A percentile compares a stretch with the other conserved stretches of the same genome.
phyloP scores from a whole-genome alignment of 371 early-diverging fungal genomes.

The Apophysomyces trapeziformis region DNA sequence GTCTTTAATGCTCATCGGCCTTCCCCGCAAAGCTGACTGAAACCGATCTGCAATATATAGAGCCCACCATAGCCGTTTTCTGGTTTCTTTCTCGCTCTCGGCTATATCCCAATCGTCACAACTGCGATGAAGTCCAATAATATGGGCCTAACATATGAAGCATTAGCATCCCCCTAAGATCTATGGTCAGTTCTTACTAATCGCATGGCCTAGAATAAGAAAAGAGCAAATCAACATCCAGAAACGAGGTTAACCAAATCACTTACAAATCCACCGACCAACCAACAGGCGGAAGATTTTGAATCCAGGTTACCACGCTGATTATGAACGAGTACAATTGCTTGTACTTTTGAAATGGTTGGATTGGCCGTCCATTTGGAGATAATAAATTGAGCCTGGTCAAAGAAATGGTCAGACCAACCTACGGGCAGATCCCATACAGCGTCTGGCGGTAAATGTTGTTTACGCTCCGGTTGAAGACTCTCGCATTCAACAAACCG shows the following conservation, averaged over 20 bases:
- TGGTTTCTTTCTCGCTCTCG: slow-evolving; percentile 44
- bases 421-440: slow-evolving; percentile 48
- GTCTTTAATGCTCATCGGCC: slow-evolving; percentile 50
- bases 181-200: slow-evolving; percentile 18
- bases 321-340: slow-evolving; percentile 49
- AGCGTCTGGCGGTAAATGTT: slow-evolving; percentile 28
- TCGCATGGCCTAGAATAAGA: slow-evolving; percentile 27
- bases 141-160: slow-evolving; percentile 36
- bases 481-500: slow-evolving; percentile 48
- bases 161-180: not conserved
- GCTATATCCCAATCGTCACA: slow-evolving; percentile 53
- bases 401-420: slow-evolving; percentile 54
- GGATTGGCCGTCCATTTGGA: slow-evolving; percentile 28
- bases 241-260: not conserved
- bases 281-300: slow-evolving; percentile 51
- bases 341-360: slow-evolving; percentile 48
- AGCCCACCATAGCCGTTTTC: slow-evolving; percentile 54
- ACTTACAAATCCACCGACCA: slow-evolving; percentile 40
- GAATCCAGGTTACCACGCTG: slow-evolving; percentile 48
- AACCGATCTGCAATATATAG: slow-evolving; percentile 49
- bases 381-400: slow-evolving; percentile 39
- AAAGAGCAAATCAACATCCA: not conserved
- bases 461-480: slow-evolving; percentile 21
- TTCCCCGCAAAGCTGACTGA: slow-evolving; percentile 46
- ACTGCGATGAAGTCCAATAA: slow-evolving; percentile 40